These are phyloP conservation scores for Penicillium subrubescens DNA, from an alignment of 495 filamentous ascomycete species.

Conservation along the genomic window DNA sequence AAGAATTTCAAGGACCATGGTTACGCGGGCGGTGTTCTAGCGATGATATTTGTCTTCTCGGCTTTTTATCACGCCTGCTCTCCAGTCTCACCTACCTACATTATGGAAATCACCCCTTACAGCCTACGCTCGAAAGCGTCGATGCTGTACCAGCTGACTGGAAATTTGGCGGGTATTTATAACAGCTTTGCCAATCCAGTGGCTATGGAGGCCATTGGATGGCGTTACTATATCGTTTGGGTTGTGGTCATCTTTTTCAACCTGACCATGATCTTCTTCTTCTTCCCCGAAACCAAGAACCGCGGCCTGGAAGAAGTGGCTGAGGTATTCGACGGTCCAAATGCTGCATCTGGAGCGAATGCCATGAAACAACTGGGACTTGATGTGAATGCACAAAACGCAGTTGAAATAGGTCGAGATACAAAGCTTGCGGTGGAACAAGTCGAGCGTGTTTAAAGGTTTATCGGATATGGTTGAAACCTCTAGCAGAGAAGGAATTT, in stretches of 20 bases:
- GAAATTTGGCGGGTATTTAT: slow-evolving; percentile 54
- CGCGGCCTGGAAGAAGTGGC: slow-evolving; percentile 67
- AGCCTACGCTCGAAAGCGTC: slow-evolving; percentile 69
- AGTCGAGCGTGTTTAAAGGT: slow-evolving; percentile 13
- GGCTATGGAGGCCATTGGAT: slow-evolving; percentile 57
- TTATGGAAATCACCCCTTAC: slow-evolving; percentile 67
- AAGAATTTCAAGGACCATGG: slow-evolving; percentile 43
- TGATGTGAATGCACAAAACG: slow-evolving; percentile 17
- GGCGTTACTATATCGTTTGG: slow-evolving; percentile 66
- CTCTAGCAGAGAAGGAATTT: background rate
- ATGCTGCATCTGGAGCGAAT: slow-evolving; percentile 38
- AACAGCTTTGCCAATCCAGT: slow-evolving; percentile 61
- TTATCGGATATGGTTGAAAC: background rate
- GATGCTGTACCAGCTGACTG: slow-evolving; percentile 63
- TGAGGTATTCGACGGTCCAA: slow-evolving; percentile 62
- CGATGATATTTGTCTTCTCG: slow-evolving; percentile 50
- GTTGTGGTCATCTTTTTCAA: slow-evolving; percentile 61
- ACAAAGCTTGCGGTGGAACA: slow-evolving; percentile 6
- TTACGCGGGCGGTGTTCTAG: slow-evolving; percentile 58
- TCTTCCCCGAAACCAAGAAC: slow-evolving; percentile 67
- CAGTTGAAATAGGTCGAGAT: slow-evolving; percentile 11
- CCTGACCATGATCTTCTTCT: slow-evolving; percentile 61
- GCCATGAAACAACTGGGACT: slow-evolving; percentile 21
- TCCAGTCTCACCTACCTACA: slow-evolving; percentile 63
- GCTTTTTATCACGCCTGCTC: slow-evolving; percentile 48